Percentiles rank a stretch among this genome's conserved stretches.
Conservation (phyloP, 805 yeast genomes). For the Metschnikowia amazonensis region DNA sequence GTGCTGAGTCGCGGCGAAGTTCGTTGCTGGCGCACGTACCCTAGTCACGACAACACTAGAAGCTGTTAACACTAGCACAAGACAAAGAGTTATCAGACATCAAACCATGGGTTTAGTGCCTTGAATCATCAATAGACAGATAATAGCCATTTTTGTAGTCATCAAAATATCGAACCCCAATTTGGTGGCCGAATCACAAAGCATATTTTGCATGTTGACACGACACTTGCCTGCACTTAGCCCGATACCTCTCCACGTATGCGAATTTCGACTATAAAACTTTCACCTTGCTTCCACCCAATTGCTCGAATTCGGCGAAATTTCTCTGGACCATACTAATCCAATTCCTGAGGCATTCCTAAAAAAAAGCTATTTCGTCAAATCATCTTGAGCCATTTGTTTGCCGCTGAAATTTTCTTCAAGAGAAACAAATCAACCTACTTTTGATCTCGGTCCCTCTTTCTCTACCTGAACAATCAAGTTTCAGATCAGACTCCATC, state of each 20-base stretch:
- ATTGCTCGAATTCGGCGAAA: neutral
- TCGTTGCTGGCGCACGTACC: neutral
- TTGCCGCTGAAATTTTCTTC: neutral
- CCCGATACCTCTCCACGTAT: conserved; percentile 8
- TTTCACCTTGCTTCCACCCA: neutral
- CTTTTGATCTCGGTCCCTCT: neutral
- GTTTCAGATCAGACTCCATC: neutral
- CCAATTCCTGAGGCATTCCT: neutral
- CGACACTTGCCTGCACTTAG: neutral
- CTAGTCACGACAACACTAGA: neutral
- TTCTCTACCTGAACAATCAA: neutral
- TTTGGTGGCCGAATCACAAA: neutral
- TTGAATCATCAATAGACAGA: neutral
- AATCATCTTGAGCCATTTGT: neutral
- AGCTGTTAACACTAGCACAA: too few relatives aligned
- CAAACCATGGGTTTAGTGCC: too few relatives aligned
- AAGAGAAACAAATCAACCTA: neutral
- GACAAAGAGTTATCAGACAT: too few relatives aligned
- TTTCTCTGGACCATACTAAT: neutral
- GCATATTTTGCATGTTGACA: neutral
- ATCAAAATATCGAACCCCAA: neutral
- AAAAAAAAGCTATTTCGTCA: neutral
- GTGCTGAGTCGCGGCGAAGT: conserved; percentile 1
- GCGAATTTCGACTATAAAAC: conserved; percentile 7
- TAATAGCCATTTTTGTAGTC: neutral